Evolutionary conservation across 805 yeast species (phyloP).

Genomic region (Lipomyces sp.): DNA sequence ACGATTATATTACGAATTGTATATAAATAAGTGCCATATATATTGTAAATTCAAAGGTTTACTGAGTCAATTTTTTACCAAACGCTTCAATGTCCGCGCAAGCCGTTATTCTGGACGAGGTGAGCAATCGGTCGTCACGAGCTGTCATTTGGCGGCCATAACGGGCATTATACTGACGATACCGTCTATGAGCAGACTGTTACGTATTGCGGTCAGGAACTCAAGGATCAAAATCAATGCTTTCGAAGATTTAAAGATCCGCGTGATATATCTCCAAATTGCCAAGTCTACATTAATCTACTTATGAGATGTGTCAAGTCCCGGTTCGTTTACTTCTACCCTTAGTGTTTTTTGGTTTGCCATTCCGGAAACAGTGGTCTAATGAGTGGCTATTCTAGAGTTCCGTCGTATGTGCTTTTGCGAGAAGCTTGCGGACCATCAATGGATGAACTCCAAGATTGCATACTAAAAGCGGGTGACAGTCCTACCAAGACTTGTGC

Average conservation of each 20-base stretch:
- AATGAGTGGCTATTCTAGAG: neutral
- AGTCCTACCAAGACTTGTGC: neutral
- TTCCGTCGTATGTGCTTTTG: conserved; percentile 1
- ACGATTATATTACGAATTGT: neutral
- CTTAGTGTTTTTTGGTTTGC: neutral
- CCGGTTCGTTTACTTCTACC: neutral
- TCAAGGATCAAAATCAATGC: neutral
- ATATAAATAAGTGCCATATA: neutral
- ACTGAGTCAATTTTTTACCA: neutral
- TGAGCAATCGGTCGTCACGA: neutral
- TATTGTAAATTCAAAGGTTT: neutral
- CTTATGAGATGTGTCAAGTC: neutral
- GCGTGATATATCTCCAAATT: neutral
- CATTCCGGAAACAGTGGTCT: neutral
- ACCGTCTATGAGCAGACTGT: neutral
- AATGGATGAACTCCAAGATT: neutral
- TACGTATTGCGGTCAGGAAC: neutral
- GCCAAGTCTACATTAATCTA: neutral
- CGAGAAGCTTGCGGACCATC: neutral
- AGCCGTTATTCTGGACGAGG: conserved; percentile 3
- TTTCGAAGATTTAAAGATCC: conserved; percentile 1
- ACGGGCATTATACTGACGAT: neutral
- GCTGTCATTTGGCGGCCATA: neutral
- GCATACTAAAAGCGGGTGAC: neutral
- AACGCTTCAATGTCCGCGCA: neutral